These are phyloP conservation scores for Penicillium corylophilum DNA, from an alignment of 2,329 filamentous ascomycete species.

Conservation along the genomic window DNA sequence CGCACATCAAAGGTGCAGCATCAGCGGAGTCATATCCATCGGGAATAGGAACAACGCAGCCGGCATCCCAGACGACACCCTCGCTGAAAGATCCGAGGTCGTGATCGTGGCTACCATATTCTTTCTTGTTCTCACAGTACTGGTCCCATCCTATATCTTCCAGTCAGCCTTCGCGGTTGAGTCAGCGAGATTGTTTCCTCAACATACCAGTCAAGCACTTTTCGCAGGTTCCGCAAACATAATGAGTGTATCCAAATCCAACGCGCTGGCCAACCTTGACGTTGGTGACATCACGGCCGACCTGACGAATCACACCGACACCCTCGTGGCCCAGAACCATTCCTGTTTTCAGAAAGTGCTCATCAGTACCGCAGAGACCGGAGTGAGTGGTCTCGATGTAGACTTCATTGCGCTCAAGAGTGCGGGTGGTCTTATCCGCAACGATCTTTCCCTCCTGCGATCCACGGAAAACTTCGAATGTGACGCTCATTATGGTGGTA, in stretches of 20 bases:
- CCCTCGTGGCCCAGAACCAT: slow-evolving; percentile 55
- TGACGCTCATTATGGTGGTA: slow-evolving; percentile 22
- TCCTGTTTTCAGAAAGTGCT: slow-evolving; percentile 24
- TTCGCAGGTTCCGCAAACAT: slow-evolving; percentile 36
- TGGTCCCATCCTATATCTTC: slow-evolving; percentile 27
- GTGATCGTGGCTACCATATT: slow-evolving; percentile 33
- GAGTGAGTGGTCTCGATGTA: slow-evolving; percentile 29
- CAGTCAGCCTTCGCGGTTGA: not conserved
- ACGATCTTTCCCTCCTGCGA: slow-evolving; percentile 26
- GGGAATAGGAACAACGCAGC: slow-evolving; percentile 40
- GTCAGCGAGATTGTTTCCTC: not conserved
- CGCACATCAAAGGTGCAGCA: slow-evolving; percentile 39
- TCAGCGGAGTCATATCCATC: slow-evolving; percentile 29
- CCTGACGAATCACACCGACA: slow-evolving; percentile 50
- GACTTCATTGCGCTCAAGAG: slow-evolving; percentile 22
- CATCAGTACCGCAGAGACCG: slow-evolving; percentile 29
- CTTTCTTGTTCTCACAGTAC: slow-evolving; percentile 33
- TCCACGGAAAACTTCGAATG: slow-evolving; percentile 30
- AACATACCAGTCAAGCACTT: slow-evolving; percentile 32
- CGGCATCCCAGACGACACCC: slow-evolving; percentile 35
- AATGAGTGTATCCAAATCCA: slow-evolving; percentile 38
- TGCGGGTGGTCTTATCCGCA: slow-evolving; percentile 25
- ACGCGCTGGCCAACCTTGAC: slow-evolving; percentile 48
- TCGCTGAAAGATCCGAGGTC: slow-evolving; percentile 35
- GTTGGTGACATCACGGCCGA: slow-evolving; percentile 47